A percentile compares a stretch with the other conserved stretches of the same genome.
These are phyloP conservation scores for Leptographium flavum DNA, from an alignment of 2,329 filamentous ascomycete genomes.

Conservation along the genomic window DNA sequence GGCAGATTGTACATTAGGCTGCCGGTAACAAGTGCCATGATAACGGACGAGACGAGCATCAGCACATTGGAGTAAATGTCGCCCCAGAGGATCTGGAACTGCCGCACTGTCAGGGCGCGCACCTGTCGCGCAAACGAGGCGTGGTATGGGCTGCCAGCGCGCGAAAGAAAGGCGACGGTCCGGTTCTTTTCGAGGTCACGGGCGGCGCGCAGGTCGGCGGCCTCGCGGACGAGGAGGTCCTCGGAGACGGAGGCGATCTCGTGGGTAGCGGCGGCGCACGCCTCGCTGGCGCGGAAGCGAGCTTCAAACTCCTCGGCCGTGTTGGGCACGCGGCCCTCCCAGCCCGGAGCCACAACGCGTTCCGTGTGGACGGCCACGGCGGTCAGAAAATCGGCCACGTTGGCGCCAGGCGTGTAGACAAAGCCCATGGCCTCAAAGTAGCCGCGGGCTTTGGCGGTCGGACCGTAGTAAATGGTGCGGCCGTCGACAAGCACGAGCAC, in stretches of 20 bases:
- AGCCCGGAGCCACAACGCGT: conserved; percentile 39
- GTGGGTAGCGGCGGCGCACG: conserved; percentile 32
- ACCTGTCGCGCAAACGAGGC: not conserved
- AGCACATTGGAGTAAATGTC: conserved; percentile 64
- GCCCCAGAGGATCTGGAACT: conserved; percentile 62
- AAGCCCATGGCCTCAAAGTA: conserved; percentile 57
- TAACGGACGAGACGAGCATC: conserved; percentile 54
- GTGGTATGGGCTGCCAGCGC: not conserved
- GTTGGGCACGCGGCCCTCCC: conserved; percentile 38
- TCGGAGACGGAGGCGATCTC: conserved; percentile 27
- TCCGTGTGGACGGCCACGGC: conserved; percentile 48
- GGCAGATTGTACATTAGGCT: conserved; percentile 69
- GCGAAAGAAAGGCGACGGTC: not conserved
- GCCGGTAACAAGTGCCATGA: conserved; percentile 62
- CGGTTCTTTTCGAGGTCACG: not conserved
- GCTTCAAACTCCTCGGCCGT: conserved; percentile 46
- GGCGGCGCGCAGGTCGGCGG: not conserved
- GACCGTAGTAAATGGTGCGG: conserved; percentile 48
- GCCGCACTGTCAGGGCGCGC: conserved; percentile 1
- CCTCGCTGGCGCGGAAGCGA: conserved; percentile 39
- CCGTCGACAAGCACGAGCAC: conserved; percentile 42
- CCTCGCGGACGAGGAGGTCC: not conserved
- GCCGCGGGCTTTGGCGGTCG: conserved; percentile 39
- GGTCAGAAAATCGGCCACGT: conserved; percentile 58
- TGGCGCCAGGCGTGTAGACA: conserved; percentile 49